These are phyloP conservation scores for Aspergillaceae sp. DNA, from an alignment of 2,329 filamentous ascomycete species.

Conservation along the genomic window DNA sequence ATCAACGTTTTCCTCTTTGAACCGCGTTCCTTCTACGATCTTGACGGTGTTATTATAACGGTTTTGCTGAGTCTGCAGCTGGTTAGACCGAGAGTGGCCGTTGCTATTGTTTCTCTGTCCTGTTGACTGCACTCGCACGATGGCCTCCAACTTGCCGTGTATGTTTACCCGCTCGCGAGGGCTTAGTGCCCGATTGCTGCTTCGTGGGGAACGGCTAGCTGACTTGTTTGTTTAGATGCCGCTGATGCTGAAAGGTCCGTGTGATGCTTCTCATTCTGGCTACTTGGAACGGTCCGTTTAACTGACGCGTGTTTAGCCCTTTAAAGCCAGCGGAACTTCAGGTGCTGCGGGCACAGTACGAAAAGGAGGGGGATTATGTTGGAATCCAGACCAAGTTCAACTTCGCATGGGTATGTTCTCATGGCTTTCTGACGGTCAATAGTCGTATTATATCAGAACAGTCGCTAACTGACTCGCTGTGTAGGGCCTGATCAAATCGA, in stretches of 20 bases:
- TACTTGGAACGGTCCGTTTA: neutral
- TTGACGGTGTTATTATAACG: too few species aligned
- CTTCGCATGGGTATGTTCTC: conserved; percentile 76
- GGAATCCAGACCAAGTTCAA: conserved; percentile 99
- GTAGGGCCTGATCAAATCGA: conserved; percentile 91
- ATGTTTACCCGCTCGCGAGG: conserved; percentile 14
- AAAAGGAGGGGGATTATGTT: conserved; percentile 95
- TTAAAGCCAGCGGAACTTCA: conserved; percentile 86
- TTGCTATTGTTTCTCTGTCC: too few species aligned
- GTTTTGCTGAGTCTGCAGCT: too few species aligned
- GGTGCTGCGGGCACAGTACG: conserved; percentile 87
- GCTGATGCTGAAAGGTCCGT: conserved; percentile 89
- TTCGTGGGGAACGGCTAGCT: conserved; percentile 1
- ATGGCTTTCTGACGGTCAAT: too few species aligned
- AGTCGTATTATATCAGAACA: too few species aligned
- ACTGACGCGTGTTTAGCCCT: conserved; percentile 49
- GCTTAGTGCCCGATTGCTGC: neutral
- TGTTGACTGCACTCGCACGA: conserved; percentile 8
- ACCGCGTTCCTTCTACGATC: neutral
- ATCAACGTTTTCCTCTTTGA: neutral
- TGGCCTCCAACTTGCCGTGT: conserved; percentile 45
- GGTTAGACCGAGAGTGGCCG: too few species aligned
- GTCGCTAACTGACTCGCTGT: too few species aligned
- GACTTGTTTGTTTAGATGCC: conserved; percentile 57
- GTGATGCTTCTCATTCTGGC: neutral